Base-by-base conservation (phyloP, 176 grass and related monocot species). In the Miscanthus lutarioriparius region DNA sequence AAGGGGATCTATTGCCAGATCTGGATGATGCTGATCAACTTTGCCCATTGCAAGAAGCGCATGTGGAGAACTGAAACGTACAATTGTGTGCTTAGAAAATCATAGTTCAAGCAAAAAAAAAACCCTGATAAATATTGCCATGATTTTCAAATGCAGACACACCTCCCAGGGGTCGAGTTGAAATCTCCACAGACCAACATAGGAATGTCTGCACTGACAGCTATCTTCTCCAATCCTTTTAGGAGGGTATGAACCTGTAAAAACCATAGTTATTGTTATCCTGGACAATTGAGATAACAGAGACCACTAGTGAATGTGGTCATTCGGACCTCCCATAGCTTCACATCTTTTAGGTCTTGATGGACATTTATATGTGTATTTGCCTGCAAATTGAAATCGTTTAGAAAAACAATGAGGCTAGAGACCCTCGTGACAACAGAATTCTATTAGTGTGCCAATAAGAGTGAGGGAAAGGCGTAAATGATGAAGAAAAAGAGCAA, bases 111-210 rank as follows among this genome's bases (percentile, higher is more conserved):
- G 1, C 36, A 37, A 49, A 58, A 65, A 75, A 48, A 44, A 56
- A 43, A 28, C 17, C 33, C 33, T 25, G 1, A 37, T 59, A 78
- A 78, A 74, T 69, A 73, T 78, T 48, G 13, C 40, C 32, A 51
- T 26, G 30, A 62, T 83, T 61, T 61, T 25, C 58, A 61, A 61
- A 64, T 86, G 69, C 28, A 62, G 26, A 81, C 67, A 9, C 71
- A 87, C 97, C 97, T 99, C 80, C 93, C 97, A 78, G 97, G 97
- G 75, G 79, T 78, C 45, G 97, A 92, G 84, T 96, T 96, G 45
- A 99, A 99, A 96, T 99, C 93, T 59, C 97, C 97, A 94, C 97
- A 99, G 45, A 99, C 97, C 86, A 99, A 83, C 97, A 99, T 99
- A 48, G 97, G 97, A 96, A 99, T 99, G 77, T 96, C 97, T 26